Base-by-base conservation (phyloP, 805 yeast species). In the Candida nemodendra region DNA sequence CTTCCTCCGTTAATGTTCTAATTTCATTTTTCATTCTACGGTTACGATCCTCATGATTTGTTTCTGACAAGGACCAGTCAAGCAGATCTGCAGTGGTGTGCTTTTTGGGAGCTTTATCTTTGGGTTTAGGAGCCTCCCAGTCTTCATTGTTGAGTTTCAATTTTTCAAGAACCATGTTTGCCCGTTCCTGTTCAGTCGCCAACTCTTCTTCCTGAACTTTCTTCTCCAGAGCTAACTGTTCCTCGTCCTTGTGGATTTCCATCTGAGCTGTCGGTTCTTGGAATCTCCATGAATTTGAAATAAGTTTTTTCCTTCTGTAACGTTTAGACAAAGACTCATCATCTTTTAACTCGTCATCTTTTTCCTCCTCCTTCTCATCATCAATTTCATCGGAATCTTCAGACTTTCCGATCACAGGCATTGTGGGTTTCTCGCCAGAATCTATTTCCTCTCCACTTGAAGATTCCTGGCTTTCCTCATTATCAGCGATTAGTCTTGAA, bases 231-330 rank as follows among this genome's bases (percentile, higher is more conserved):
- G 36, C 46, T 11, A 41, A 15, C 12, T 32, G 46, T 28, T 47
- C 55, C 3, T 54, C 53, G 26, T 53, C 57, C 26, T 47, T 48
- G 2, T 48, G 39, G 4, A 53, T 24, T 1, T 44, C 43, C 15
- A 42, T 47, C 7, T 34, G 6, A 16, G 34, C 36, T 5, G 30
- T 7, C 24, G 34, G 32, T 26, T 50, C 59, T 18, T 48, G 41
- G 33, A 53, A 59, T 29, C 65, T 45, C 66, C 66, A 62, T 0
- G 46, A 30, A 35, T 62, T 62, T 6, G 50, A 34, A 34, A 34
- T 25, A 4, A 35, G 27, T 25, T 32, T 26, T 19, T 34, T 44
- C 15, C 34, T 27, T 14, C 24, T 25, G 14, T 33, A 24, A 7
- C 22, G 11, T 16, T n/a, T 22, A 15, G 24, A 17, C 5, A 21